Conservation (phyloP, 108 stramenopile species). For the Cyclotella baltica region DNA sequence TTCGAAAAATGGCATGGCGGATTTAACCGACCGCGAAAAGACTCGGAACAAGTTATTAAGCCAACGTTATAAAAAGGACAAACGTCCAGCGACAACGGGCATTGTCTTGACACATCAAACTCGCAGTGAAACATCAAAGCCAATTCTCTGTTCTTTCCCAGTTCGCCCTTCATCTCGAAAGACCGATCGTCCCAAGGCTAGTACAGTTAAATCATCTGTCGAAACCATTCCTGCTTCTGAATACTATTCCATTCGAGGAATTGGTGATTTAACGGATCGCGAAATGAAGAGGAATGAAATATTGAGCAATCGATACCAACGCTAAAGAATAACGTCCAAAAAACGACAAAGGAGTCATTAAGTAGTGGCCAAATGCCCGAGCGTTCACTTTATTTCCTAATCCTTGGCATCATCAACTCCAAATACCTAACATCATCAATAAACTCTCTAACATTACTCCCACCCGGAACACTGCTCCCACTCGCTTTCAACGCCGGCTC, state of each 20-base stretch:
- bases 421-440: constrained; percentile 53
- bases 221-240: not conserved
- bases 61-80: constrained; percentile 14
- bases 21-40: constrained; percentile 25
- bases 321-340: not conserved
- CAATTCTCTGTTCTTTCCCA: not conserved
- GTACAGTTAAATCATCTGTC: not conserved
- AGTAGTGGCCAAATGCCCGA: not conserved
- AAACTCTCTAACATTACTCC: constrained; percentile 72
- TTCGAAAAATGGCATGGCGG: constrained; percentile 5
- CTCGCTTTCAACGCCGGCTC: constrained; percentile 63
- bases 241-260: constrained; percentile 3
- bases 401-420: constrained; percentile 45
- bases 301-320: not conserved
- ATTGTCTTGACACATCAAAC: not conserved
- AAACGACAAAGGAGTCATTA: not conserved
- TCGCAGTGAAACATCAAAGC: not conserved
- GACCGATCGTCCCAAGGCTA: not conserved
- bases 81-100: not conserved
- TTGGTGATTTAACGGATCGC: constrained; percentile 2
- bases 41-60: constrained; percentile 7
- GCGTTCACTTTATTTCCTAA: constrained; percentile 6
- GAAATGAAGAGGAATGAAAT: constrained; percentile 4
- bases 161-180: not conserved
- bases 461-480: constrained; percentile 65